Conservation (phyloP, 139 green algal species). For the Coccomyxa sp. region DNA sequence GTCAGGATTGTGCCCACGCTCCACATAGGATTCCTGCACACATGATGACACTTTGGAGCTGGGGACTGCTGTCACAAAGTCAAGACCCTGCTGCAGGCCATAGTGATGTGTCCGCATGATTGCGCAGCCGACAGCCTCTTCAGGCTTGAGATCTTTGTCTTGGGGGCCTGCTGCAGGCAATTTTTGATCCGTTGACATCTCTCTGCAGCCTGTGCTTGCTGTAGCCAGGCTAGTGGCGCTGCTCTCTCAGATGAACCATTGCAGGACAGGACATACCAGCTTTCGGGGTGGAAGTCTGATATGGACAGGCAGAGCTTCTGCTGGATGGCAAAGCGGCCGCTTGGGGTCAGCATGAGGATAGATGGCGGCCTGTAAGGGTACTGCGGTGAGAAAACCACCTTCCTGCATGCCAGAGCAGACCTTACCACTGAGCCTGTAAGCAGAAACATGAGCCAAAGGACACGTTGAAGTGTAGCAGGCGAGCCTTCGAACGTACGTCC, state of each 20-base stretch:
- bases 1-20: slow-evolving; percentile 65
- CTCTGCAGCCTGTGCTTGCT: no score
- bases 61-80: no score
- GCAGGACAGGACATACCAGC: slow-evolving; percentile 9
- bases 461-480: not conserved
- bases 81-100: not conserved
- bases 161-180: no score
- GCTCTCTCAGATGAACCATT: not conserved
- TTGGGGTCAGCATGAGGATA: slow-evolving; percentile 77
- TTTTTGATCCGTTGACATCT: no score
- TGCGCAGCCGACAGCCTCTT: no score
- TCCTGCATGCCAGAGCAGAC: not conserved
- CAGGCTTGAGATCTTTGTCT: no score
- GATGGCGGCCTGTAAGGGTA: slow-evolving; percentile 62
- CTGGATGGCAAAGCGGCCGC: slow-evolving; percentile 71
- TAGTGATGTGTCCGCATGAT: no score
- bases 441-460: no score
- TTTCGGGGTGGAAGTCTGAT: slow-evolving; percentile 77
- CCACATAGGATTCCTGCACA: slow-evolving; percentile 73
- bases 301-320: slow-evolving; percentile 81
- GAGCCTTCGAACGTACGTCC: not conserved
- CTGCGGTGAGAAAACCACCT: slow-evolving; percentile 2
- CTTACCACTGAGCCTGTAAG: no score
- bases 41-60: not conserved
- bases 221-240: no score